Evolutionary conservation across 1,284 basidiomycete genomes (phyloP), one percentile per base, ranked within the genome.

Genomic region (Rhodotorula glutinis): DNA sequence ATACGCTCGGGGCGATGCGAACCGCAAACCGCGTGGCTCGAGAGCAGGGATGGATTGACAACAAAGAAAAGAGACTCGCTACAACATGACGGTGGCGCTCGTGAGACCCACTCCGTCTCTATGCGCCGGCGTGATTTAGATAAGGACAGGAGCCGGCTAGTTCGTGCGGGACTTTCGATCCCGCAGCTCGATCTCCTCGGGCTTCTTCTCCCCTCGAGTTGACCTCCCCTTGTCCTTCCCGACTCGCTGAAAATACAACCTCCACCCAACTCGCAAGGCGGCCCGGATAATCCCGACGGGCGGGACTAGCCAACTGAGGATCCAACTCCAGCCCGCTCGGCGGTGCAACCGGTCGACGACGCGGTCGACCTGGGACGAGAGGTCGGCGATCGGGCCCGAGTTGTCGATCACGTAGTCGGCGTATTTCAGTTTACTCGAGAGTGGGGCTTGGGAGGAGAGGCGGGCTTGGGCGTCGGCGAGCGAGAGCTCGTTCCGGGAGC

Each of bases 341-440:
- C 79, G 80, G 51, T 84, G 80, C 70, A 94, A 77, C 44, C 75
- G 82, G 76, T 56, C 79, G 73, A 95, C 83, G 49, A 92, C 83
- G 1, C 80, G 76, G 60, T 86, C 84, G 17, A 96, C 86, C 73
- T 93, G 89, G 0, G 77, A 76, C 46, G 87, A 82, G 3, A 95
- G 82, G 60, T 92, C 90, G 44, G 83, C 77, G 8, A 83, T 80
- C 0, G 87, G 83, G 2, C 91, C 90, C 9, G 89, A 90, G 78
- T 98, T 98, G 80, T 97, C 92, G 44, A 98, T 79, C 53, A 97
- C 86, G 49, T 87, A 78, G 76, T 96, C 92, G 1, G 93, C 94
- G 75, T 91, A 94, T 16, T 81, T 75, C 10, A 92, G 81, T 79
- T 98, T 98, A 30, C 86, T 81, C 1, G 85, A 77, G 44, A 98